Base-by-base conservation (phyloP, 1,284 basidiomycete species). In the Phylloboletellus chloephorus region DNA sequence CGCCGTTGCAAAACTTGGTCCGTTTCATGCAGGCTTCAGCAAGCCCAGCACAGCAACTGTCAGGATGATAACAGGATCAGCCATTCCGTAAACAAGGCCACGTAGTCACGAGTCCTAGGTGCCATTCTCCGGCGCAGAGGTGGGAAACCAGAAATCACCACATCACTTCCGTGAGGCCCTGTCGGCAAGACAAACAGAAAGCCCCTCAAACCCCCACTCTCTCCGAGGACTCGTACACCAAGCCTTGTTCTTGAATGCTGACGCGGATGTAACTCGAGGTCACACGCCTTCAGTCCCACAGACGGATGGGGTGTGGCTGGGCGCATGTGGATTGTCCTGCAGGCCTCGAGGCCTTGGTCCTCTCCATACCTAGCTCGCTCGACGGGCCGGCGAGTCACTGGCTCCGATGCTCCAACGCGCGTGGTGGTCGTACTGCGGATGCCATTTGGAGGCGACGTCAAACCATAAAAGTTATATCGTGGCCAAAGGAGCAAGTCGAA, bases 181-280 rank as follows among this genome's bases (percentile, higher is more conserved):
- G 22, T 37, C 36, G 26, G 16, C 25, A 19, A 8, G 12, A 23
- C 20, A 3, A 22, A 13, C n/a, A 16, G 16, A 16, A 8, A 10
- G 29, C 17, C 17, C 29, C 29, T 30, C 28, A 13, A 28, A 28
- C 15, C 24, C 37, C 31, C 41, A n/a, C 17, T 21, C 28, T 35
- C 32, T 51, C 52, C 54, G 53, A 52, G 54, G 53, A 58, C 41
- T n/a, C n/a, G n/a, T n/a, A n/a, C n/a, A n/a, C n/a, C n/a, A n/a
- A n/a, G n/a, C n/a, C n/a, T n/a, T n/a, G n/a, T n/a, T n/a, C n/a
- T n/a, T n/a, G n/a, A n/a, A n/a, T n/a, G n/a, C 37, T 28, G 20
- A 31, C 33, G 22, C 20, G 25, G 45, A 46, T 42, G n/a, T n/a
- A n/a, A n/a, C n/a, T n/a, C n/a, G n/a, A n/a, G n/a, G n/a, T 16